These are phyloP conservation scores for Gilbertella persicaria DNA, from an alignment of 371 early-diverging fungal genomes.

Conservation along the genomic window DNA sequence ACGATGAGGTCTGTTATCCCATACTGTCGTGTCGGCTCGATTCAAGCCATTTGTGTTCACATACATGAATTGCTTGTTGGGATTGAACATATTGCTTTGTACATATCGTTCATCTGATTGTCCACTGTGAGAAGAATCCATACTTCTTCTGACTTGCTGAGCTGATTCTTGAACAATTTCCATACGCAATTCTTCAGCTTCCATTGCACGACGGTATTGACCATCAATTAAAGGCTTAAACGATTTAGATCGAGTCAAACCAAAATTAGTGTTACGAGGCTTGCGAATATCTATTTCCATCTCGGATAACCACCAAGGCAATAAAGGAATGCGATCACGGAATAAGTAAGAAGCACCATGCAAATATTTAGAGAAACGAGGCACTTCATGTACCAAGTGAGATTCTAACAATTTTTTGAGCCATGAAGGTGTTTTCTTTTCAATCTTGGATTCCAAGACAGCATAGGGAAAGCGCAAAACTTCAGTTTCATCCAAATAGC, in stretches of 20 bases:
- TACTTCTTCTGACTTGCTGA: not conserved
- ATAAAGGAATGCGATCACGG: conserved; percentile 73
- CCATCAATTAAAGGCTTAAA: conserved; percentile 41
- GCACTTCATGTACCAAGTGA: conserved; percentile 93
- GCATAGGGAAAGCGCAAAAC: conserved; percentile 92
- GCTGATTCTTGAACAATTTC: conserved; percentile 10
- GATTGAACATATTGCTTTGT: not conserved
- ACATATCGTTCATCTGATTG: not conserved
- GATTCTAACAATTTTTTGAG: conserved; percentile 81
- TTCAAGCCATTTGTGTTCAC: not conserved
- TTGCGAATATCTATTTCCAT: conserved; percentile 85
- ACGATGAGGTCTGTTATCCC: conserved; percentile 27
- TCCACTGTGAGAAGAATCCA: not conserved
- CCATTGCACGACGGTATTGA: conserved; percentile 21
- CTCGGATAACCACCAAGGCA: conserved; percentile 96
- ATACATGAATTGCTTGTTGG: not conserved
- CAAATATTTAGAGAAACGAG: conserved; percentile 96
- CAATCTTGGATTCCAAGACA: conserved; percentile 94
- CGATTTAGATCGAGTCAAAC: conserved; percentile 30
- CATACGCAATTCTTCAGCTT: too few relatives aligned
- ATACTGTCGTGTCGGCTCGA: conserved; percentile 1
- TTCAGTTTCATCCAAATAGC: conserved; percentile 74
- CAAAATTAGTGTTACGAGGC: conserved; percentile 40
- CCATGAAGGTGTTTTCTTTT: conserved; percentile 90
- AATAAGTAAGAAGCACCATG: conserved; percentile 93